Percentiles rank a stretch among this genome's conserved stretches.
Evolutionary conservation across 257 asterid species (phyloP).

Genomic region (Penstemon davidsonii): DNA sequence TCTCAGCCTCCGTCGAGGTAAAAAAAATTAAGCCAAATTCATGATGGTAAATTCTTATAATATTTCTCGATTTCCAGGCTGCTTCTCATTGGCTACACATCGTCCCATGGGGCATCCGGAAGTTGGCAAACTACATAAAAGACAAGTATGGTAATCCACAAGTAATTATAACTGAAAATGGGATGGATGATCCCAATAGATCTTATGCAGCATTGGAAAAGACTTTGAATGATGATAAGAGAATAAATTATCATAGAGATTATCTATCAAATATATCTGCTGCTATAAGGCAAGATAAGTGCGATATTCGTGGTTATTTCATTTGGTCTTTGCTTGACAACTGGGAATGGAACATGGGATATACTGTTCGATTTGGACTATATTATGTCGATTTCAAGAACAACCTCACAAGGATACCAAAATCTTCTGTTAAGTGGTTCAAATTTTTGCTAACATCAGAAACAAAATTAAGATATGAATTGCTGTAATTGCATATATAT

Average conservation of each 20-base stretch:
- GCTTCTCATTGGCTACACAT: slow-evolving; percentile 78
- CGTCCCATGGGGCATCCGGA: slow-evolving; percentile 87
- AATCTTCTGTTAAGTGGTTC: slow-evolving; percentile 79
- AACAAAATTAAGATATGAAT: slow-evolving; percentile 11
- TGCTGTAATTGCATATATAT: slow-evolving; percentile 13
- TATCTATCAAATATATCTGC: slow-evolving; percentile 83
- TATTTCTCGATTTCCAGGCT: slow-evolving; percentile 40
- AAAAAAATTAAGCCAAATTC: background rate
- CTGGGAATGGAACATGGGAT: slow-evolving; percentile 98
- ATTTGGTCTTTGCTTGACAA: slow-evolving; percentile 90
- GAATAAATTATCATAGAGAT: slow-evolving; percentile 69
- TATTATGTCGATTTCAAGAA: slow-evolving; percentile 80
- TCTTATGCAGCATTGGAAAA: slow-evolving; percentile 32
- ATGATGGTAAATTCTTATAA: background rate
- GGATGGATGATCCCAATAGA: slow-evolving; percentile 75
- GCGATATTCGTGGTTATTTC: slow-evolving; percentile 72
- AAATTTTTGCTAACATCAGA: slow-evolving; percentile 44
- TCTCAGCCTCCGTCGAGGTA: slow-evolving; percentile 13
- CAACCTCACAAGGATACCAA: slow-evolving; percentile 78
- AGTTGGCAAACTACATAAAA: slow-evolving; percentile 61
- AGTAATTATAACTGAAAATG: slow-evolving; percentile 78
- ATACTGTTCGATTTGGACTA: slow-evolving; percentile 74
- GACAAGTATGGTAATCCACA: slow-evolving; percentile 74
- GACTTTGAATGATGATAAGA: slow-evolving; percentile 62
- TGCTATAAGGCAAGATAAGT: slow-evolving; percentile 78